These are phyloP conservation scores for Pseudevernia furfuracea DNA, from an alignment of 495 filamentous ascomycete species.

Conservation along the genomic window DNA sequence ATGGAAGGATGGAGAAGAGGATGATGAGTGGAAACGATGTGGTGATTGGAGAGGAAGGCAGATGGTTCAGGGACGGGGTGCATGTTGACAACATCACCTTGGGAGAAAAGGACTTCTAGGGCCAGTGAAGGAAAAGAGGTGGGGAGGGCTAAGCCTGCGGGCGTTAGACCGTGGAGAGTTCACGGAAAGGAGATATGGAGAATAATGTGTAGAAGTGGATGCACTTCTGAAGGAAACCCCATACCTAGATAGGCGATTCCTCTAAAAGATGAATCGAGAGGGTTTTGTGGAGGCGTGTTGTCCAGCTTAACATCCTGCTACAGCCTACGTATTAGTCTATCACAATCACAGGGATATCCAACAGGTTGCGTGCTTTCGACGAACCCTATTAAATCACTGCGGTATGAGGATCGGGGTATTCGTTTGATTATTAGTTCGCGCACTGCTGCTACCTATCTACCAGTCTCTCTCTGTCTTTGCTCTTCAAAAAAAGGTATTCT, in stretches of 20 bases:
- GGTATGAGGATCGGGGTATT: not conserved
- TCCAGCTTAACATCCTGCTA: not conserved
- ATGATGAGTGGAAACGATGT: constrained; percentile 92
- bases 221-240: not conserved
- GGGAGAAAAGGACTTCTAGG: constrained; percentile 66
- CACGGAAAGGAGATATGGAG: not conserved
- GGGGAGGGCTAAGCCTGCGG: not conserved
- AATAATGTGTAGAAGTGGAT: not conserved
- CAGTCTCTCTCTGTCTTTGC: not conserved
- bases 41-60: constrained; percentile 45
- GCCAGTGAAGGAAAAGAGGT: not conserved
- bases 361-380: not conserved
- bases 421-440: constrained; percentile 5
- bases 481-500: constrained; percentile 2
- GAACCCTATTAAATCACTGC: not conserved
- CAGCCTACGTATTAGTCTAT: not conserved
- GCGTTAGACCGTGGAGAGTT: not conserved
- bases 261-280: not conserved
- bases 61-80: constrained; percentile 53
- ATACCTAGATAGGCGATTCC: not conserved
- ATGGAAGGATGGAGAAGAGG: constrained; percentile 77
- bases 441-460: constrained; percentile 1
- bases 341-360: not conserved
- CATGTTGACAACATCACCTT: constrained; percentile 71
- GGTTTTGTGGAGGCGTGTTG: not conserved